These are phyloP conservation scores for Sesbania bispinosa DNA, from an alignment of 306 rosid species.

Conservation along the genomic window DNA sequence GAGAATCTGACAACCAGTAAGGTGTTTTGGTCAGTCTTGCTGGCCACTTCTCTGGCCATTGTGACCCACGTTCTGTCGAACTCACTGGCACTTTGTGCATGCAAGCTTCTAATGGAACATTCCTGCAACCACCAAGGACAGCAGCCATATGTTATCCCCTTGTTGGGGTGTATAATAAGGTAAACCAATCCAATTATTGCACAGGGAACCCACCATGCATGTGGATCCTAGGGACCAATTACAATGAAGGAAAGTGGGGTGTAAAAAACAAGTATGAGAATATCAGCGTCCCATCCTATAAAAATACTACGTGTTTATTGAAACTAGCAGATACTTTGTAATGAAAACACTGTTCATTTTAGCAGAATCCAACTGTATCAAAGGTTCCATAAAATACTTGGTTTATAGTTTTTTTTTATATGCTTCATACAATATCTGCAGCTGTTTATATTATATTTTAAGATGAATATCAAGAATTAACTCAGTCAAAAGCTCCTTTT, in stretches of 20 bases:
- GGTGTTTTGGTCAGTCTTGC: constrained; percentile 74
- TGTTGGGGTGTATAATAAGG: neutral
- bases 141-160: neutral
- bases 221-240: neutral
- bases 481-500: neutral
- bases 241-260: constrained; percentile 5
- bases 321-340: neutral
- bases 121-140: constrained; percentile 51
- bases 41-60: constrained; percentile 94
- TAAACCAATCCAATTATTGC: neutral
- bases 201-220: neutral
- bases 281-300: neutral
- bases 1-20: constrained; percentile 79
- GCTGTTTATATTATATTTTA: neutral
- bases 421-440: neutral
- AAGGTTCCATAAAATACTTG: neutral
- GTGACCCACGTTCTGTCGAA: constrained; percentile 73
- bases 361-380: constrained; percentile 3
- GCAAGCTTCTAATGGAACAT: constrained; percentile 78
- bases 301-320: neutral
- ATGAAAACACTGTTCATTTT: neutral
- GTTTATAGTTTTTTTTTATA: neutral
- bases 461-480: constrained; percentile 16
- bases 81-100: constrained; percentile 75
- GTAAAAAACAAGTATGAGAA: neutral